Base-by-base conservation (phyloP, 768 basidiomycete genomes). In the Strobilomyces echinocephalus region DNA sequence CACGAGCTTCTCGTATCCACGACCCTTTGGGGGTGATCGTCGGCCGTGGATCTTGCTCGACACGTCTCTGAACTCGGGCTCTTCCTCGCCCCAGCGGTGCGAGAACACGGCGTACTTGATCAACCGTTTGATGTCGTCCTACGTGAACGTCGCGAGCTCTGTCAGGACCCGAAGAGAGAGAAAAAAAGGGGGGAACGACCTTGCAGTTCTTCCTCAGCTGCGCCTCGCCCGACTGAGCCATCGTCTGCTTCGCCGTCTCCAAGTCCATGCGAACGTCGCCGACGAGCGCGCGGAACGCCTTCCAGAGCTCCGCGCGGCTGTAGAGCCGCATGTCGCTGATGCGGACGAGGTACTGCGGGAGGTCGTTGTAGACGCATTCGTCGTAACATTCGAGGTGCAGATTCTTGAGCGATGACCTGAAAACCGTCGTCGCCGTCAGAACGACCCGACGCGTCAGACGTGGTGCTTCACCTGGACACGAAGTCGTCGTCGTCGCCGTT, bases 81-180 rank as follows among this genome's bases (percentile, higher is more conserved):
- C 60, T 39, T 54, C 60, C 14, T 40, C 46, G 5, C 53, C 56
- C 57, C 60, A 62, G 30, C 61, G 60, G 26, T 62, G 60, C 20
- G 60, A 61, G 41, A 58, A 49, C 6, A 62, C 53, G 12, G 61
- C 60, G 4, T 55, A 62, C 16, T 54, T 54, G 38, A 62, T 49
- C 24, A 45, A 21, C 0, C 20, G 38, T 40, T 54, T 50, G 53
- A 60, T 49, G 1, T 12, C 16, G 31, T 41, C 31, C 57, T 60
- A 14, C 5, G 6, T 5, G 30, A n/a, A 6, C 7, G 30, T 30
- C 30, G 30, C 30, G 6, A 7, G 7, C 6, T 30, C 30, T 2
- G 8, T 26, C n/a, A 11, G 34, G 31, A n/a, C 2, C 8, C 4
- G 18, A n/a, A n/a, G n/a, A n/a, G n/a, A n/a, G n/a, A 40, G 11